A percentile compares a stretch with the other conserved stretches of the same genome.
Conservation (phyloP, 148 eudicot species). For the Camellia granthamiana region DNA sequence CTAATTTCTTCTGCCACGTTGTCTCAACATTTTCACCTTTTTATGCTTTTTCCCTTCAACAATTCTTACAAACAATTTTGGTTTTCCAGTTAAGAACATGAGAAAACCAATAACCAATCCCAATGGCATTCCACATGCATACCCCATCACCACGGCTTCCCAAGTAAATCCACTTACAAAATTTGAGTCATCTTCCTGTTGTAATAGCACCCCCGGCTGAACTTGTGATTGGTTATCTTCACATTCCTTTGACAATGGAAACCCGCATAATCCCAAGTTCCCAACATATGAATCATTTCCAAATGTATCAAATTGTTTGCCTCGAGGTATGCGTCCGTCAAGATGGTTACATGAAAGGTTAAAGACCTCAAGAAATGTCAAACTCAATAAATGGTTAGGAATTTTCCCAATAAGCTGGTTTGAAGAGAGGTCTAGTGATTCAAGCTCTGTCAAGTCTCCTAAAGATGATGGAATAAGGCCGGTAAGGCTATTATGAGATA, state of each 20-base stretch:
- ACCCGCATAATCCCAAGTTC: not conserved
- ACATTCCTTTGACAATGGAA: constrained; percentile 5
- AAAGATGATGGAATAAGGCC: constrained; percentile 17
- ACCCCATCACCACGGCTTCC: not conserved
- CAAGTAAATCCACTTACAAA: not conserved
- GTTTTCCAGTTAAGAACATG: no score
- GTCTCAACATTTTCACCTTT: no score
- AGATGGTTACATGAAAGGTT: not conserved
- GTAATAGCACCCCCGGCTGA: not conserved
- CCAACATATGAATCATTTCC: not conserved
- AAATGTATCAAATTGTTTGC: not conserved
- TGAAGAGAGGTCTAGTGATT: constrained; percentile 21
- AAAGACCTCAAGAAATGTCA: not conserved
- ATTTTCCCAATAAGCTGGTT: constrained; percentile 14
- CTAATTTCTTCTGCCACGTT: no score
- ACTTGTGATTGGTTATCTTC: not conserved
- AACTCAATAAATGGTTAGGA: not conserved
- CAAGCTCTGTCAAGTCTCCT: constrained; percentile 10
- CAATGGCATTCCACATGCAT: no score
- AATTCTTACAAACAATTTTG: no score
- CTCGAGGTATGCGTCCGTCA: not conserved
- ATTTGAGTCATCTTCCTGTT: not conserved
- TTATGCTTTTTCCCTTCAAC: no score
- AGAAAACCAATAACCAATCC: no score
- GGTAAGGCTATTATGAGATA: constrained; percentile 16